These are phyloP conservation scores for Micromonas commoda DNA, from an alignment of 139 green algal genomes.

Conservation along the genomic window DNA sequence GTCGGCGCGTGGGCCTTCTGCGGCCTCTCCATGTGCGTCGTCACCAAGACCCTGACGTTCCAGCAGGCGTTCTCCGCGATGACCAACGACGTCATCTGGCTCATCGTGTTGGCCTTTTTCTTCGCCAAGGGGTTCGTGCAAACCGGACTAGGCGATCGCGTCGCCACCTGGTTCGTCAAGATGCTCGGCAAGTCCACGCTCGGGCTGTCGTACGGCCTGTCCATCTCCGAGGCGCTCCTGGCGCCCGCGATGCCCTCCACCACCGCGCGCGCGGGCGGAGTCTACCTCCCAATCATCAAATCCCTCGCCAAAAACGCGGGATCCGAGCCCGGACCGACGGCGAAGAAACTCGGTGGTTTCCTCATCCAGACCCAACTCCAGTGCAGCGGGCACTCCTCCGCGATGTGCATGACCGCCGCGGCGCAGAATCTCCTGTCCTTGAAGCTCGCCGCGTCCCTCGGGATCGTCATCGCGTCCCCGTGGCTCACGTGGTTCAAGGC, in stretches of 20 bases:
- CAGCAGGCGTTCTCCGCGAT: conserved; percentile 80
- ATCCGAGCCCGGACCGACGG: conserved; percentile 56
- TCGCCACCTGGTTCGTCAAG: conserved; percentile 58
- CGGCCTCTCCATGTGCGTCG: conserved; percentile 69
- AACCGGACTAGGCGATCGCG: conserved; percentile 84
- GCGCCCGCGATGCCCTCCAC: conserved; percentile 93
- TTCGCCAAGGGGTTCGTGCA: conserved; percentile 71
- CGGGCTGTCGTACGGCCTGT: conserved; percentile 82
- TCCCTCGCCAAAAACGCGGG: conserved; percentile 52
- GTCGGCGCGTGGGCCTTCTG: conserved; percentile 92
- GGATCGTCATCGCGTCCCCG: conserved; percentile 72
- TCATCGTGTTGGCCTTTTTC: conserved; percentile 99
- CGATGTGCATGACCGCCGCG: conserved; percentile 82
- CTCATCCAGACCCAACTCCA: conserved; percentile 88
- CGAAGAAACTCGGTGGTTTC: conserved; percentile 79
- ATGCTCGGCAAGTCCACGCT: conserved; percentile 84
- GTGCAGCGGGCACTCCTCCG: conserved; percentile 29
- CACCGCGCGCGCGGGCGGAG: conserved; percentile 80
- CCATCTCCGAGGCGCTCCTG: conserved; percentile 48
- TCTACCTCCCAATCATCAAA: conserved; percentile 98
- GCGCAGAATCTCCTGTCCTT: conserved; percentile 97
- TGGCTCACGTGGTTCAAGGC: conserved; percentile 87
- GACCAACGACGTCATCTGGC: conserved; percentile 97
- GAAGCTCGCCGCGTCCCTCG: conserved; percentile 85
- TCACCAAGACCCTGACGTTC: conserved; percentile 92